phyloP scores from a whole-genome alignment of 2,329 filamentous ascomycete species.

The Aspergillus sojae region DNA sequence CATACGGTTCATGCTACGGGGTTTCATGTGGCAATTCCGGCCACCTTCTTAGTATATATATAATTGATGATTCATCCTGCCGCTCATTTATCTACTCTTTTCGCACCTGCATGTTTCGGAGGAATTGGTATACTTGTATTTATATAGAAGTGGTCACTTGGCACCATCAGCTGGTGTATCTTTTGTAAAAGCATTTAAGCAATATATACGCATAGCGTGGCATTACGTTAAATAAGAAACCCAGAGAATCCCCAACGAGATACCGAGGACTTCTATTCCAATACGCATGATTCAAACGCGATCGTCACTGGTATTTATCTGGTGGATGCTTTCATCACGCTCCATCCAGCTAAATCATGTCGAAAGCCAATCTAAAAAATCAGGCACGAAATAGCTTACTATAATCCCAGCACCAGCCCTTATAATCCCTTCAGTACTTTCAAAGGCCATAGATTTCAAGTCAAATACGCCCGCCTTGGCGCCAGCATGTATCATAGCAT shows the following conservation, averaged over 20 bases:
- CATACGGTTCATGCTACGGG: slow-evolving; percentile 11
- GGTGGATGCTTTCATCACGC: neutral
- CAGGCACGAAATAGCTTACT: slow-evolving; percentile 91
- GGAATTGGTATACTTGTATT: no score
- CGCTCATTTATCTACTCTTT: no score
- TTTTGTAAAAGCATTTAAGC: no score
- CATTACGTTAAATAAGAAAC: neutral
- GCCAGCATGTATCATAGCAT: slow-evolving; percentile 94
- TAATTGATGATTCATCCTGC: neutral
- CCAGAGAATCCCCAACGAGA: neutral
- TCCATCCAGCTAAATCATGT: neutral
- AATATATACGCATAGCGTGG: no score
- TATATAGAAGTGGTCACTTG: no score
- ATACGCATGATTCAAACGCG: neutral
- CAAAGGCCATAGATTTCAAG: slow-evolving; percentile 89
- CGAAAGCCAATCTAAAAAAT: slow-evolving; percentile 65
- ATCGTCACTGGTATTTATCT: neutral
- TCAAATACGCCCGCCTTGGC: slow-evolving; percentile 97
- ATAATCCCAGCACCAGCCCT: slow-evolving; percentile 92
- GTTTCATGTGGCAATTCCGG: neutral
- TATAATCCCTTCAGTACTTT: slow-evolving; percentile 90
- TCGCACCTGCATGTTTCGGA: no score
- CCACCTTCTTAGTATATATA: neutral
- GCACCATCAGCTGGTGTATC: no score
- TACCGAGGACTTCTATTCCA: neutral